A percentile compares a stretch with the other conserved stretches of the same genome.
phyloP scores from a whole-genome alignment of 176 grass and related monocot species.

The Secale cereale region DNA sequence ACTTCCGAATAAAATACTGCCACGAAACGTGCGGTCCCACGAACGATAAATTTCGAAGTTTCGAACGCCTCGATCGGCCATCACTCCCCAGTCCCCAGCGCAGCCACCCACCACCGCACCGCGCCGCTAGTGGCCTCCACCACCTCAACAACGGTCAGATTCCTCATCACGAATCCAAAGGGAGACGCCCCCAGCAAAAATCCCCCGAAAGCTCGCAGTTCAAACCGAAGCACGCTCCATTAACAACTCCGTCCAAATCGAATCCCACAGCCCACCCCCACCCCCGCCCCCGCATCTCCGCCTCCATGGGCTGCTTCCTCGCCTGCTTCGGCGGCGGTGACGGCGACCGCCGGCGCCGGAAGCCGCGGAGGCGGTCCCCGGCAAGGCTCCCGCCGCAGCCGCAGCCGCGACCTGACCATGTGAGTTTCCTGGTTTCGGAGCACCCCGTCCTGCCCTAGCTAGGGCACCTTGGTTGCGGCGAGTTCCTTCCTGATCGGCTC shows the following conservation, averaged over 20 bases:
- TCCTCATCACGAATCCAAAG: conserved; percentile 10
- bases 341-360: conserved; percentile 20
- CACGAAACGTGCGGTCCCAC: background rate
- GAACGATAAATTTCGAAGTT: background rate
- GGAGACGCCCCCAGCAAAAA: background rate
- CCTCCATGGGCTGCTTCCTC: conserved; percentile 89
- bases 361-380: conserved; percentile 5
- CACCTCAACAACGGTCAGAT: conserved; percentile 47
- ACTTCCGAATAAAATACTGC: background rate
- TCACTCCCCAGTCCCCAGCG: background rate
- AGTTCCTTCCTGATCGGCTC: conserved; percentile 23
- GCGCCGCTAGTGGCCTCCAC: background rate
- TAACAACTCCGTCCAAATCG: background rate
- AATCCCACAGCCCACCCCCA: background rate
- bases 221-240: background rate
- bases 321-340: conserved; percentile 72
- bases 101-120: background rate
- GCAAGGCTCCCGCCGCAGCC: conserved; percentile 6
- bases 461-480: background rate
- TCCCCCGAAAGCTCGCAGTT: background rate
- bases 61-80: background rate
- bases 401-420: conserved; percentile 20
- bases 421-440: conserved; percentile 7
- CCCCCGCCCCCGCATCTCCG: background rate
- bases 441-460: background rate